Evolutionary conservation across 176 grass and related monocot species (phyloP), one percentile per base, ranked within the genome.

Genomic region (Elaeis guineensis): DNA sequence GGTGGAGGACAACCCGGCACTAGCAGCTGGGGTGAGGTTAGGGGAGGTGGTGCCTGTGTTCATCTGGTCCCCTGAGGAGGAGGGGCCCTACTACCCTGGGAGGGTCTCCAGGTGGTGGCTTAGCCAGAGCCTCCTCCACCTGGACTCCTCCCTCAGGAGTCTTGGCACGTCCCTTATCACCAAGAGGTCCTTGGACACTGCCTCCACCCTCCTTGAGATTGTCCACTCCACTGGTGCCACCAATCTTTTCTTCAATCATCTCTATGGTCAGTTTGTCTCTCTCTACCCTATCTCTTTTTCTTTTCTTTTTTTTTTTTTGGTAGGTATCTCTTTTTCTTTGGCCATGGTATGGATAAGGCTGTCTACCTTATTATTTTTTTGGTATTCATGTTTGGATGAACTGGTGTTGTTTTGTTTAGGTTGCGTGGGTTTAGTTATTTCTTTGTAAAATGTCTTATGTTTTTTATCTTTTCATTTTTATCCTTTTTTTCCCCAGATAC

Each of bases 171-270:
- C 79, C 21, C 86, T 95, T 20, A 55, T 95, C 20, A 89, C 86
- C 22, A 64, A 79, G 11, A 71, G 71, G 66, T 95, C 90, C 16
- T 17, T 79, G 23, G 80, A 95, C 63, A 82, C 78, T 17, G 80
- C 72, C 52, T 76, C 69, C 51, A 83, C 84, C 14, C 78, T 97
- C 35, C 77, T 91, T 25, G 59, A 97, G 18, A 35, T 97, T n/a
- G 83, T 89, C 66, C 87, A 64, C 56, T 35, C 64, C 64, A 85
- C 84, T 63, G 76, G 76, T 30, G 76, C 93, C 78, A 83, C 87
- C 63, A 89, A 80, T 64, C 70, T 97, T 72, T 91, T 83, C 87
- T 97, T 97, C 81, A 97, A 91, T 66, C 87, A 97, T 61, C 86
- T 97, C 56, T 97, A 92, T 56, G 87, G 87, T 97, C 71, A 61